phyloP scores from a whole-genome alignment of 345 rosid species.

The Dovyalis caffra region DNA sequence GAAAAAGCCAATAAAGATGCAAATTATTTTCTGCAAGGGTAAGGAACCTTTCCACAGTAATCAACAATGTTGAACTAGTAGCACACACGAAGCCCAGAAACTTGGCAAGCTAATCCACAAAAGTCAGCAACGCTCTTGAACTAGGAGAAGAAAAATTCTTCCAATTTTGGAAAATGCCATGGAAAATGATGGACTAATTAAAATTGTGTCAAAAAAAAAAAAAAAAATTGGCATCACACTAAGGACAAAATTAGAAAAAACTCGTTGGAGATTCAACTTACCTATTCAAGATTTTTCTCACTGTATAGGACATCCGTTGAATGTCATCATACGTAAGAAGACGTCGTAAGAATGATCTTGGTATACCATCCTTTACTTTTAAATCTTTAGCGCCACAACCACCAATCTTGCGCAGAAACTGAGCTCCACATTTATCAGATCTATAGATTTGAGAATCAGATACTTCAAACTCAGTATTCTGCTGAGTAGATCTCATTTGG shows the following conservation, averaged over 20 bases:
- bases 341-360: conserved; percentile 34
- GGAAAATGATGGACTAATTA: too few species aligned
- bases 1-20: too few species aligned
- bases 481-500: conserved; percentile 30
- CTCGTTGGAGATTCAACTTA: conserved; percentile 33
- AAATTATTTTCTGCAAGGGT: too few species aligned
- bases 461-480: conserved; percentile 24
- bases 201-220: neutral
- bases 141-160: too few species aligned
- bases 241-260: neutral
- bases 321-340: conserved; percentile 47
- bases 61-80: too few species aligned
- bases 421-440: conserved; percentile 38
- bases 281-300: conserved; percentile 62
- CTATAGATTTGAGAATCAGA: conserved; percentile 19
- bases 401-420: conserved; percentile 23
- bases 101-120: neutral
- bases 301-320: conserved; percentile 37
- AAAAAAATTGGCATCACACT: neutral
- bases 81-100: neutral
- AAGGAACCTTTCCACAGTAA: too few species aligned
- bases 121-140: neutral
- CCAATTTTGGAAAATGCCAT: too few species aligned
- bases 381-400: conserved; percentile 30
- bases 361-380: conserved; percentile 35